A percentile compares a stretch with the other conserved stretches of the same genome.
Evolutionary conservation across 306 rosid genomes (phyloP).

Genomic region (Fragaria vesca): DNA sequence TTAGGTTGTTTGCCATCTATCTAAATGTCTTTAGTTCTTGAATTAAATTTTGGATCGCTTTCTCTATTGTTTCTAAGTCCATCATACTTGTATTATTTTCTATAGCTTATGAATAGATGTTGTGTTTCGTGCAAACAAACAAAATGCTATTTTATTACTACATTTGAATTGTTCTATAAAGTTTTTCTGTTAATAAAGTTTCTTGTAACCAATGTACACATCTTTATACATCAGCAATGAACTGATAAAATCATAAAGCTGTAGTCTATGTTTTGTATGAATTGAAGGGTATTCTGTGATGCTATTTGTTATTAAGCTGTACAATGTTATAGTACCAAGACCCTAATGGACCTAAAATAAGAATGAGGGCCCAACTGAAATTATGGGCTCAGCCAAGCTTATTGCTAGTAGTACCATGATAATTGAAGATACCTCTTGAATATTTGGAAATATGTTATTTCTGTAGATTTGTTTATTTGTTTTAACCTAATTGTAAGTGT

Average conservation of each 20-base stretch:
- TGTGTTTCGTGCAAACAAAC: not conserved
- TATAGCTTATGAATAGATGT: not conserved
- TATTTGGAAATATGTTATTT: not conserved
- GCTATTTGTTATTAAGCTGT: not conserved
- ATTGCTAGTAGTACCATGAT: constrained; percentile 8
- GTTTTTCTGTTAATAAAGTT: not conserved
- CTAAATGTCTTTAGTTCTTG: not conserved
- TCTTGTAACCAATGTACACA: not conserved
- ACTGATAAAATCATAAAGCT: not conserved
- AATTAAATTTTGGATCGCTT: not conserved
- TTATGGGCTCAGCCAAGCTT: constrained; percentile 1
- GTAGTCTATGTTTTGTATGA: not conserved
- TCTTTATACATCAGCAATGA: not conserved
- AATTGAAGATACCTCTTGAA: not conserved
- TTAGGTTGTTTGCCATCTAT: not conserved
- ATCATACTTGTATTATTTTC: not conserved
- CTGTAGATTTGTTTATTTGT: not conserved
- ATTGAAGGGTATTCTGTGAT: not conserved
- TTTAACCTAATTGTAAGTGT: constrained; percentile 13
- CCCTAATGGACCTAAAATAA: no score
- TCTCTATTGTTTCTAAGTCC: not conserved
- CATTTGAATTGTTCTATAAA: not conserved
- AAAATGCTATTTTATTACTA: not conserved
- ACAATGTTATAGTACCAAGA: not conserved
- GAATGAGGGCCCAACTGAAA: no score